A percentile compares a stretch with the other conserved stretches of the same genome.
Evolutionary conservation across 768 basidiomycete species (phyloP).

Genomic region (Trametes gibbosa): DNA sequence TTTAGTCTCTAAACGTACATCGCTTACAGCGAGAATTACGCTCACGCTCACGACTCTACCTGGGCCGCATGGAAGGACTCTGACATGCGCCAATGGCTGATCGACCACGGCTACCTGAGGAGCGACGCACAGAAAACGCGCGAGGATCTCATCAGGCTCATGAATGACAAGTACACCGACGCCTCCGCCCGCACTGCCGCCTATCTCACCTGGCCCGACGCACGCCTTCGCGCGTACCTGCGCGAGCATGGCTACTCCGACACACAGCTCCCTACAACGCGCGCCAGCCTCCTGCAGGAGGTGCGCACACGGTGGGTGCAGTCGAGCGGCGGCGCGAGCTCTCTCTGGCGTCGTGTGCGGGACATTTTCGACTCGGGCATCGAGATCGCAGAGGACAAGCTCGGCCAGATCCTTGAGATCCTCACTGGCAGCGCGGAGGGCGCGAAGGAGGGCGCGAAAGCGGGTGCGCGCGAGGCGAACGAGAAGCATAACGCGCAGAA

Average conservation of each 20-base stretch:
- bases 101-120: constrained; percentile 65
- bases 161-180: constrained; percentile 58
- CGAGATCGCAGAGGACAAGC: constrained; percentile 72
- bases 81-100: constrained; percentile 70
- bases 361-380: constrained; percentile 67
- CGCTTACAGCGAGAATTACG: constrained; percentile 65
- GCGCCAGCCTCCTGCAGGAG: constrained; percentile 83
- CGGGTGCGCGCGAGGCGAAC: constrained; percentile 24
- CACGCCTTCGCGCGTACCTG: constrained; percentile 86
- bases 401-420: constrained; percentile 42
- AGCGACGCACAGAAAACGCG: constrained; percentile 58
- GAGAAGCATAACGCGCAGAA: constrained; percentile 22
- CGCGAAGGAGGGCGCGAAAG: constrained; percentile 31
- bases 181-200: constrained; percentile 42
- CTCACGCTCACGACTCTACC: constrained; percentile 54
- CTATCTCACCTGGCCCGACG: constrained; percentile 91
- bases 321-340: constrained; percentile 53
- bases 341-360: constrained; percentile 56
- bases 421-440: constrained; percentile 41
- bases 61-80: constrained; percentile 73
- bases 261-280: constrained; percentile 55
- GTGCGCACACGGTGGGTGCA: constrained; percentile 79
- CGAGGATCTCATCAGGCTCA: constrained; percentile 72
- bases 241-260: constrained; percentile 75
- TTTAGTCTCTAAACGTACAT: background rate